phyloP scores from a whole-genome alignment of 2,329 filamentous ascomycete genomes.

The Aspergillus sergii region DNA sequence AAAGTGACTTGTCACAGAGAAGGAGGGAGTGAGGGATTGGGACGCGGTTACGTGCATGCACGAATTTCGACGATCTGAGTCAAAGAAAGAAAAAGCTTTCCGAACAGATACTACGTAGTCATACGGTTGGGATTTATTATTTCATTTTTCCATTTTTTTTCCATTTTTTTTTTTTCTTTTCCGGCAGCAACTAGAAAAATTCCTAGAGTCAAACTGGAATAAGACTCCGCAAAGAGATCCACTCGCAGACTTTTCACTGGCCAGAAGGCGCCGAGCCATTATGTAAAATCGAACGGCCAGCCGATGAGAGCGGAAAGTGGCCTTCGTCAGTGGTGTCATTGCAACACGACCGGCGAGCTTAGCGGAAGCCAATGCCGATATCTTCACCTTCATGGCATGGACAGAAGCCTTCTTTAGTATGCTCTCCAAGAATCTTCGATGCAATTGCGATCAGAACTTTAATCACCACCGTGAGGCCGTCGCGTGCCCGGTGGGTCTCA shows the following conservation, averaged over 20 bases:
- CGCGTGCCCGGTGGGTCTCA: not conserved
- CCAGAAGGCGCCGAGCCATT: not conserved
- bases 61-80: not conserved
- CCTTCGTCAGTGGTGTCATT: not conserved
- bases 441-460: not conserved
- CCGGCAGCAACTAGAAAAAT: conserved; percentile 14
- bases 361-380: not conserved
- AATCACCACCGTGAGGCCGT: not conserved
- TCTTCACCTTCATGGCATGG: not conserved
- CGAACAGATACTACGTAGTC: not conserved
- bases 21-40: not conserved
- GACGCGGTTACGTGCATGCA: not conserved
- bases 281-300: not conserved
- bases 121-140: not conserved
- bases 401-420: not conserved
- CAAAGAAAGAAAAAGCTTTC: not conserved
- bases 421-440: not conserved
- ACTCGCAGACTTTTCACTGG: not conserved
- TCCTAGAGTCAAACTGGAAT: not conserved
- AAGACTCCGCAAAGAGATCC: not conserved
- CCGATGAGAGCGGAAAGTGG: not conserved
- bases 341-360: not conserved
- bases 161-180: conserved; percentile 4
- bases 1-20: not conserved
- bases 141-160: not conserved